Evolutionary conservation across 345 rosid species (phyloP), one percentile per base, ranked within the genome.

Genomic region (Carallia pectinifolia): DNA sequence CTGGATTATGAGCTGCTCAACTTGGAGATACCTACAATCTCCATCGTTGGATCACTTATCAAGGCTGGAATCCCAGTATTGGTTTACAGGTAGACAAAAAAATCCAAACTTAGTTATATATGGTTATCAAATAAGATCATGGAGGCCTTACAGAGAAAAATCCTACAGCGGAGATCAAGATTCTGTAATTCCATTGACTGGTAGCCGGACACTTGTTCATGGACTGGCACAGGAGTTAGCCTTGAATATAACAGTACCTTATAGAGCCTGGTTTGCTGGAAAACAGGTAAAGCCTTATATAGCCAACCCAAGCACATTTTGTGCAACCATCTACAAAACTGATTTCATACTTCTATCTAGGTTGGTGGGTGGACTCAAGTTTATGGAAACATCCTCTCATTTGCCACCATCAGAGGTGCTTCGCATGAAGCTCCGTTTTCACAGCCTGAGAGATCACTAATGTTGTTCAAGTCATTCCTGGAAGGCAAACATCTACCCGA

Each of bases 381-480:
- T 71, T 88, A 91, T 56, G 53, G 73, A 12, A 30, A 34, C 60
- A 62, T 74, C 50, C 64, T 74, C 15, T 68, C 77, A 12, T 93
- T 89, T 84, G 97, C 98, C n/a, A 93, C 98, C 18, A 89, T 91
- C 40, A 81, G 98, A 86, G 98, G 98, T 72, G 97, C 97, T 48
- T 81, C 98, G 4, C 98, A 93, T 56, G 97, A 94, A 81, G 98
- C 92, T 36, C 98, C 98, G 19, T 91, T 89, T 71, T 91, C 97
- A 17, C 98, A 94, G 86, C 98, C 97, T 7, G 89, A 90, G 79
- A 86, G 97, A 81, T 94, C 98, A 6, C 85, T 94, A n/a, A 89
- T 86, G 71, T 81, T 94, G 50, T 94, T 94, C 82, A 85, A 80
- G 72, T 87, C 93, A 40, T 86, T 94, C 78, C 76, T 94, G 73